Evolutionary conservation across 257 asterid genomes (phyloP), one percentile per base, ranked within the genome.

Genomic region (Fraxinus anomala): DNA sequence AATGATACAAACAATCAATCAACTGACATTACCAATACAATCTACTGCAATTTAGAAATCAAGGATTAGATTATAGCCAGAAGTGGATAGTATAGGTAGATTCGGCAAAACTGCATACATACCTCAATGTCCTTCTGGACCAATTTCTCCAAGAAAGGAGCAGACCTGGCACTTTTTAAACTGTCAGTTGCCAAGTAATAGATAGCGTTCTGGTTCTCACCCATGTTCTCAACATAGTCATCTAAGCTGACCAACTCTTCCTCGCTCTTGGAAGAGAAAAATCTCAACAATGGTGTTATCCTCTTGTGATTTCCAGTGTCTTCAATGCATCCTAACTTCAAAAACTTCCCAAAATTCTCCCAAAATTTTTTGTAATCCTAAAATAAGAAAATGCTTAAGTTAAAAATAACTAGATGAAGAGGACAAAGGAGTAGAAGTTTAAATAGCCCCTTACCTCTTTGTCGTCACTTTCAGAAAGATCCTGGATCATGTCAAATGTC

Each of bases 401-500:
- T 51, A 79, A 36, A 37, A 39, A 3, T 36, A 39, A 68, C 13
- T 2, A 23, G 65, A 59, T 34, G 42, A 54, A 12, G 19, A 76
- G 54, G 21, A 70, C n/a, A 34, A 30, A 49, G 10, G 31, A 26
- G 6, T 19, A 26, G 49, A 59, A 69, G 63, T 65, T 69, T 47
- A 24, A 30, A 28, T 8, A 77, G 70, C 68, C 0, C 74, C 88
- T 33, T 28, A 96, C 98, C 98, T 96, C 97, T 85, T 92, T 93
- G 88, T 85, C 83, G 85, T 96, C 99, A 56, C 91, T 91, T 77
- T 96, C 99, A 73, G 99, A 80, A 78, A 96, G 96, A 77, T 93
- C 99, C 80, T 96, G 99, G 87, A 96, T 96, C 99, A 96, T 96
- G 88, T 96, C 98, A 74, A 93, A 96, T 81, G 99, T 85, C 82